Conservation (phyloP, 345 rosid genomes). For the Xanthoceras sorbifolium region DNA sequence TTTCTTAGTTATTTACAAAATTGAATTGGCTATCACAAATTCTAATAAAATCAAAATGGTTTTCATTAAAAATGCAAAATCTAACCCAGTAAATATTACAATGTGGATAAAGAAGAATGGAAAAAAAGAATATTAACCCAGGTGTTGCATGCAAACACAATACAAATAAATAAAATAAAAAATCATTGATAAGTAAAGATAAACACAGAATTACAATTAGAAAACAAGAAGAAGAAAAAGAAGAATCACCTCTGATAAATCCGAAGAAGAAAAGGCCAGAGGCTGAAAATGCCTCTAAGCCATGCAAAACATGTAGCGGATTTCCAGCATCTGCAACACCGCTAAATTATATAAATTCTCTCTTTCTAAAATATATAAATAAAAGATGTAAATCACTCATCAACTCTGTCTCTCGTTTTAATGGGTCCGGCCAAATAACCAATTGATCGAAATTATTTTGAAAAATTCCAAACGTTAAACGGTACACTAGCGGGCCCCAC, state of each 20-base stretch:
- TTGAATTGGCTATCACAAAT: not conserved
- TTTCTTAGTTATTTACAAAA: not conserved
- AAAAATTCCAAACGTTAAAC: constrained; percentile 9
- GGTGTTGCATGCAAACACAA: no score
- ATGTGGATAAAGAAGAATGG: not conserved
- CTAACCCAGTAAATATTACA: constrained; percentile 11
- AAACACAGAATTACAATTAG: not conserved
- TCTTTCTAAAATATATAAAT: not conserved
- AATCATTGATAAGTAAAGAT: not conserved
- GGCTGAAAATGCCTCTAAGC: constrained; percentile 35
- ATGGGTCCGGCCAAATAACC: not conserved
- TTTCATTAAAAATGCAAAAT: constrained; percentile 1
- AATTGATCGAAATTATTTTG: not conserved
- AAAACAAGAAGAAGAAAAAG: not conserved
- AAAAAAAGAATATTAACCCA: no score
- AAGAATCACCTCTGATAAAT: constrained; percentile 30
- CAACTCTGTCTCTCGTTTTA: no score
- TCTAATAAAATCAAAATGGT: constrained; percentile 9
- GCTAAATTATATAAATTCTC: constrained; percentile 20
- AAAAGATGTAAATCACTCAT: no score
- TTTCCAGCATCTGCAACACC: constrained; percentile 38
- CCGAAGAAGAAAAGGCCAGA: constrained; percentile 37
- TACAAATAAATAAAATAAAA: not conserved
- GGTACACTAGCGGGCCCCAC: not conserved
- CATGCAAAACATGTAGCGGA: constrained; percentile 32